Evolutionary conservation across 2,329 filamentous ascomycete species (phyloP), one percentile per base, ranked within the genome.

Genomic region (Nemania sp.): DNA sequence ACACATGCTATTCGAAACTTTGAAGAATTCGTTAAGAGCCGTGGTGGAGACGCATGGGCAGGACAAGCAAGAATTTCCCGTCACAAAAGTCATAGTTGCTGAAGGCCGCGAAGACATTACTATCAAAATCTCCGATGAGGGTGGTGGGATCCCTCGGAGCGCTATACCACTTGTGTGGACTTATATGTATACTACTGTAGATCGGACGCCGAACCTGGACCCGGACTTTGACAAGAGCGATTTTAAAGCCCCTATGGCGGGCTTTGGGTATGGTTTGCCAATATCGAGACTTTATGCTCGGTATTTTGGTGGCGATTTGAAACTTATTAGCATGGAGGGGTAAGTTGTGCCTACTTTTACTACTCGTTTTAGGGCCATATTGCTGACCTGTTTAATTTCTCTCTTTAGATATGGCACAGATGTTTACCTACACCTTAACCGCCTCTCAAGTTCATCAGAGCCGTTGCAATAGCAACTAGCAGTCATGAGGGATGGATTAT

Each of bases 181-280:
- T 13, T 99, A 99, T 80, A 99, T 98, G 96, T 99, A 99, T 80
- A 99, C 96, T 41, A 99, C 96, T 1, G 96, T 99, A 72, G 96
- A 98, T 80, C 90, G 94, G 74, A 98, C 96, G 24, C 96, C 96
- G 15, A 97, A 90, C 77, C 84, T 99, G 70, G 96, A 99, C 78
- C 96, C 96, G 0, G 95, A 98, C 79, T 99, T 98, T 80, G 95
- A 99, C 82, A 97, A 98, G 84, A 97, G 91, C 82, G 96, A 99
- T 80, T 99, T 99, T 86, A 98, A 99, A 81, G 96, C 96, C 13
- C 96, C 96, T 1, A 98, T 99, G 96, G 96, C 96, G 70, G 96
- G 96, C 1, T 99, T 98, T 77, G 96, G 96, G n/a, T 99, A 99
- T 77, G 96, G 96, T 18, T 80, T 99, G 72, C 96, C 96, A 0